Base-by-base conservation (phyloP, 768 basidiomycete species). In the Leccinum obscurum region DNA sequence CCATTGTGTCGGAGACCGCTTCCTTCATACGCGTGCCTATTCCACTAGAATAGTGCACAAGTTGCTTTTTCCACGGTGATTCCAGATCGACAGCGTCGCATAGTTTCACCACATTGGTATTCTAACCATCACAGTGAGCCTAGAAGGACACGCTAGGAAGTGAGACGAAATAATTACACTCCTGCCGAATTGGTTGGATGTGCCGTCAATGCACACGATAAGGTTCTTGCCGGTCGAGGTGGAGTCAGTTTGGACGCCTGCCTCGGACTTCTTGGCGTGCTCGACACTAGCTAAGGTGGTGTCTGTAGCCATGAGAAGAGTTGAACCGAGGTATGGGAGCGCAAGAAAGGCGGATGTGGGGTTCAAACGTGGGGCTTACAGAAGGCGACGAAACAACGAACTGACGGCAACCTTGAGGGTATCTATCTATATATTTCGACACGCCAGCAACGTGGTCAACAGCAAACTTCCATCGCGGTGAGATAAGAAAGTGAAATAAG, bases 11-110 rank as follows among this genome's bases (percentile, higher is more conserved):
- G 8, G 44, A 57, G 15, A 60, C 34, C 3, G 48, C 62, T 26
- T 26, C 34, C 58, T 54, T 28, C 26, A 60, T 53, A 14, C 68
- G 67, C 1, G 75, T 76, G 10, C 74, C 75, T 30, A 76, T 72
- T 6, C 75, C 75, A 52, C 75, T 76, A 44, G 70, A 67, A 46
- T 76, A 76, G 49, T 71, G 76, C 4, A 71, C 72, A 6, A 64
- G 57, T 39, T 76, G 75, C 17, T 30, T 22, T 14, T 32, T 41
- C 11, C 17, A 13, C 4, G 60, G 39, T 30, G 66, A 49, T 32
- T 60, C 55, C 24, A 60, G 34, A 34, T 60, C 59, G 8, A 75
- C 51, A 11, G 28, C 11, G 1, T 30, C 51, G 13, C 30, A 52
- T n/a, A 52, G 32, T 34, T 52, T 52, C n/a, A 52, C 17, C 4